Base-by-base conservation (phyloP, 306 rosid species). In the Trifolium subterraneum region DNA sequence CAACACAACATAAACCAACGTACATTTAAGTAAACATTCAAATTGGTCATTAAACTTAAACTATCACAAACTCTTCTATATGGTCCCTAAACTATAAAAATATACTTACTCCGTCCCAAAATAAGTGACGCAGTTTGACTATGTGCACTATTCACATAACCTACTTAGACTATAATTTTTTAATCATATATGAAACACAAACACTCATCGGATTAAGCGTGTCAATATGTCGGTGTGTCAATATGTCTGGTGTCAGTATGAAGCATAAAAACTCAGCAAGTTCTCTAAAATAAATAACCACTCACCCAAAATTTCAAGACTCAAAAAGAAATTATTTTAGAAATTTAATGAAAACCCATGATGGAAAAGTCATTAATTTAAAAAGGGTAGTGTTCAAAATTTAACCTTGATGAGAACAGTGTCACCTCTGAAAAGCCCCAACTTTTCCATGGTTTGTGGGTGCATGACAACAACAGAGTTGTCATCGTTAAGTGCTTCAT, bases 401-500 rank as follows among this genome's bases (percentile, higher is more conserved):
- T 10, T 31, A 2, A 78, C 87, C 87, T 86, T 86, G 65, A 86
- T 78, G 59, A 86, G 87, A 25, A 86, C 70, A n/a, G 90, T 86
- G 51, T 86, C 90, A 6, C 90, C 87, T 0, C 90, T 80, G 63
- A 86, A 86, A 51, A 86, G 74, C 74, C 84, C 86, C 7, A 86
- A 80, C 74, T 78, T 83, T 78, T 86, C 87, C 90, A 86, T 80
- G 58, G 84, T 83, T 3, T 78, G 64, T 0, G 87, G 86, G 66
- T 86, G 84, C 90, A 86, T 45, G 10, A 86, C 14, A 6, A 86
- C 90, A 10, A 83, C 82, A 5, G 90, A 86, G 80, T 86, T 86
- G 44, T 86, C 90, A 6, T 86, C 87, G 81, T 83, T 83, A 50
- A 83, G 61, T 16, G 87, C 87, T 27, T 86, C 90, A 15, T 83